Evolutionary conservation across 345 rosid genomes (phyloP).

Genomic region (Nephelium lappaceum): DNA sequence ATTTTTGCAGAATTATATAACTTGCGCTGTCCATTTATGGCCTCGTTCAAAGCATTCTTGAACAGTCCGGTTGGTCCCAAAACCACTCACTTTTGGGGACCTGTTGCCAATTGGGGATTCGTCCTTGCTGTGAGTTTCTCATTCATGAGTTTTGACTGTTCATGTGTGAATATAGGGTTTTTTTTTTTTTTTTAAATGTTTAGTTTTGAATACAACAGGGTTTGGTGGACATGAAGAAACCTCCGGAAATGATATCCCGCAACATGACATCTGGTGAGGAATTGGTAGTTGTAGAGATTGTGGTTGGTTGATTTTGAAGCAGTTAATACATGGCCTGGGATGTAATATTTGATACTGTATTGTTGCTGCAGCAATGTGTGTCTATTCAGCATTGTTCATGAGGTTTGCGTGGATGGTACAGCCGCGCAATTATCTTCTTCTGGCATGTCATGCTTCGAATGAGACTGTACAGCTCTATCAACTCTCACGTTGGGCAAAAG

Average conservation of each 20-base stretch:
- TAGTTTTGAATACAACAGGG: conserved; percentile 51
- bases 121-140: conserved; percentile 66
- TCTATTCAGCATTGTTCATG: conserved; percentile 80
- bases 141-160: conserved; percentile 12
- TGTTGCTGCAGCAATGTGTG: conserved; percentile 63
- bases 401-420: conserved; percentile 95
- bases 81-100: conserved; percentile 94
- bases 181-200: conserved; percentile 10
- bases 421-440: conserved; percentile 80
- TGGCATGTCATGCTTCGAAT: conserved; percentile 93
- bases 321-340: background rate
- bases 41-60: conserved; percentile 70
- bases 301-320: background rate
- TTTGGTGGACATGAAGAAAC: conserved; percentile 83
- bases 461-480: conserved; percentile 96
- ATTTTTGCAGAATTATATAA: conserved; percentile 17
- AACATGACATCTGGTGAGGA: conserved; percentile 74
- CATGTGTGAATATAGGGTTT: background rate
- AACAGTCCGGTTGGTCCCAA: conserved; percentile 89
- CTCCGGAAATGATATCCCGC: conserved; percentile 94
- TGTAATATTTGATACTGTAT: conserved; percentile 12
- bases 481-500: conserved; percentile 83
- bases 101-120: conserved; percentile 89
- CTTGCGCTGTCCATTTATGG: conserved; percentile 38
- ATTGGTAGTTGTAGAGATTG: background rate